These are phyloP conservation scores for Odontarrhena argentea DNA, from an alignment of 345 rosid genomes.

Conservation along the genomic window DNA sequence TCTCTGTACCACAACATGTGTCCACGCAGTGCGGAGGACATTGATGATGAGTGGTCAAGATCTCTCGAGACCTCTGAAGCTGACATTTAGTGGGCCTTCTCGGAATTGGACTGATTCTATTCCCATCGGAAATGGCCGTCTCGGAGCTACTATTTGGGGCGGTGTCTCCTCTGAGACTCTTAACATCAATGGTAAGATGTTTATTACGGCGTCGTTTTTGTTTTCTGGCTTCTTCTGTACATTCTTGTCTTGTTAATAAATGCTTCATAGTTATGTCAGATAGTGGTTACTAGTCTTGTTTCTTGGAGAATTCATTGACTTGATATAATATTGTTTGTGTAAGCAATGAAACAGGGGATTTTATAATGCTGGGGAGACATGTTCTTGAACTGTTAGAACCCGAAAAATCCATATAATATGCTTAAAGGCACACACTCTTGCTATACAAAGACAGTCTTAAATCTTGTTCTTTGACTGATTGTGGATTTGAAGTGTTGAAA, in stretches of 20 bases:
- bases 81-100: slow-evolving; percentile 69
- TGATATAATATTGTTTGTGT: background rate
- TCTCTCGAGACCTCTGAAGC: slow-evolving; percentile 53
- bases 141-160: slow-evolving; percentile 96
- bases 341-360: slow-evolving; percentile 15
- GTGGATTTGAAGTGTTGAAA: slow-evolving; percentile 2
- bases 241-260: slow-evolving; percentile 22
- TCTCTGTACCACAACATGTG: slow-evolving; percentile 1
- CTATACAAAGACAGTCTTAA: background rate
- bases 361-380: background rate
- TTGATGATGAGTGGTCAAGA: slow-evolving; percentile 37
- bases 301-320: slow-evolving; percentile 1
- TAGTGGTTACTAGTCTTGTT: slow-evolving; percentile 7
- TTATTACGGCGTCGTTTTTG: slow-evolving; percentile 12
- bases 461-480: slow-evolving; percentile 1
- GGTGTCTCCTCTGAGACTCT: slow-evolving; percentile 70
- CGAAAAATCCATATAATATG: background rate
- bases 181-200: slow-evolving; percentile 71
- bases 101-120: slow-evolving; percentile 82
- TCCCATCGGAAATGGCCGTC: slow-evolving; percentile 87
- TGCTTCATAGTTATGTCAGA: slow-evolving; percentile 23
- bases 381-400: background rate
- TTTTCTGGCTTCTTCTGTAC: slow-evolving; percentile 1
- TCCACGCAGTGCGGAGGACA: slow-evolving; percentile 46
- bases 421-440: background rate